Conservation (phyloP, 192 early-diverging fungal genomes). For the Linnemannia schmuckeri region DNA sequence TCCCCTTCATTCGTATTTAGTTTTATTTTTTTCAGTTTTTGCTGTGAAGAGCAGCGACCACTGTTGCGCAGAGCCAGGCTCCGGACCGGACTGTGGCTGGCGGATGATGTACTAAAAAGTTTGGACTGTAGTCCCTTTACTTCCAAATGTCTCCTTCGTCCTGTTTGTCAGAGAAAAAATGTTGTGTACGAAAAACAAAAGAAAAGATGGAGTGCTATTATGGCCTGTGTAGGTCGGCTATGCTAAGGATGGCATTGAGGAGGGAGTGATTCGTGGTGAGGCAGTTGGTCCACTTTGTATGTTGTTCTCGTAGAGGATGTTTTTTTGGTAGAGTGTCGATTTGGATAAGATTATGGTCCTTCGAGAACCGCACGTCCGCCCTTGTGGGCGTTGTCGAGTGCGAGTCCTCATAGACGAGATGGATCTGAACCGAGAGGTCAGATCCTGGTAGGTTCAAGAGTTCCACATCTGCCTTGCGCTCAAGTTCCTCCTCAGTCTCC, state of each 20-base stretch:
- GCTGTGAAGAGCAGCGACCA: too few relatives aligned
- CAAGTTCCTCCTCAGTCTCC: neutral
- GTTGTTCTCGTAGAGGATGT: neutral
- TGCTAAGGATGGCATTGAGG: neutral
- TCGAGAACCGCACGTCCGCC: conserved; percentile 5
- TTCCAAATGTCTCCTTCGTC: neutral
- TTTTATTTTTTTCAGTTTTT: too few relatives aligned
- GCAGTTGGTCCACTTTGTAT: neutral
- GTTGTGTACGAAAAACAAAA: neutral
- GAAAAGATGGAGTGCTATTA: neutral
- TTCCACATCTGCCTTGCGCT: neutral
- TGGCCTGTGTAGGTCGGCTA: neutral
- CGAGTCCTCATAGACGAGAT: conserved; percentile 12
- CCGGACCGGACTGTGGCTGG: too few relatives aligned
- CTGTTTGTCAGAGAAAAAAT: neutral
- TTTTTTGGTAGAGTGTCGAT: neutral
- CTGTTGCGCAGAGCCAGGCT: too few relatives aligned
- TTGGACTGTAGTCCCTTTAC: too few relatives aligned
- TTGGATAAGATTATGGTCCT: neutral
- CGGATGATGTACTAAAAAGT: too few relatives aligned
- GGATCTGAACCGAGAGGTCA: conserved; percentile 1
- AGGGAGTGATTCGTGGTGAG: neutral
- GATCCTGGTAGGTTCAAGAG: neutral
- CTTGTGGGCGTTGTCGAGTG: neutral
- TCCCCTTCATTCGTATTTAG: too few relatives aligned